Conservation (phyloP, 2,329 filamentous ascomycete species). For the Elsinoe fawcettii region DNA sequence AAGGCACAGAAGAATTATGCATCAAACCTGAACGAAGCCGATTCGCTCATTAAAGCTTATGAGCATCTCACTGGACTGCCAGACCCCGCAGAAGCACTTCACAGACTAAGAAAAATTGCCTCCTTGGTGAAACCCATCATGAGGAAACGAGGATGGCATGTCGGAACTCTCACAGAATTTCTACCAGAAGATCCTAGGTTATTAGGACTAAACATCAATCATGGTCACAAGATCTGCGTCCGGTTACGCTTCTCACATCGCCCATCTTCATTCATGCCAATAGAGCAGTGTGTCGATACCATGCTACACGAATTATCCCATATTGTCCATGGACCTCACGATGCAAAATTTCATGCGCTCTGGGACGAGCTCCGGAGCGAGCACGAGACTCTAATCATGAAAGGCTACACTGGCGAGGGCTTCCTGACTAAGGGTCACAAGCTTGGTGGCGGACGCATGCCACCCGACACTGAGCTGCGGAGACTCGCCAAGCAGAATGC, state of each 20-base stretch:
- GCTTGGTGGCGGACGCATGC: slow-evolving; percentile 60
- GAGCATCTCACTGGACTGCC: slow-evolving; percentile 42
- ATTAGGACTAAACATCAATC: slow-evolving; percentile 73
- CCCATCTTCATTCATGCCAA: slow-evolving; percentile 65
- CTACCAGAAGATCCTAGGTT: slow-evolving; percentile 67
- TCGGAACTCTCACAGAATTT: slow-evolving; percentile 75
- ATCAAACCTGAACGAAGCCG: slow-evolving; percentile 37
- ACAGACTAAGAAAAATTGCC: slow-evolving; percentile 68
- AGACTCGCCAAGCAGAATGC: slow-evolving; percentile 61
- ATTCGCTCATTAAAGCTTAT: slow-evolving; percentile 43
- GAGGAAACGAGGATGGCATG: slow-evolving; percentile 74
- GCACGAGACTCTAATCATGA: slow-evolving; percentile 64
- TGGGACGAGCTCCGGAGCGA: slow-evolving; percentile 89
- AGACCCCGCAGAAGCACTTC: slow-evolving; percentile 38
- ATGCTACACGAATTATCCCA: slow-evolving; percentile 93
- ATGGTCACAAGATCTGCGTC: slow-evolving; percentile 70
- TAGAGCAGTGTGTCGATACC: slow-evolving; percentile 78
- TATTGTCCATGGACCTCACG: slow-evolving; percentile 74
- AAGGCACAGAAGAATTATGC: slow-evolving; percentile 29
- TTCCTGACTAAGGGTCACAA: slow-evolving; percentile 70
- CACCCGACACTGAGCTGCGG: slow-evolving; percentile 64
- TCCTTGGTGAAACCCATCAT: slow-evolving; percentile 93
- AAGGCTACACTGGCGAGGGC: slow-evolving; percentile 85
- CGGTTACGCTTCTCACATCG: slow-evolving; percentile 72
- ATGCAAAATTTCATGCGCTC: slow-evolving; percentile 71